A percentile compares a stretch with the other conserved stretches of the same genome.
phyloP scores from a whole-genome alignment of 108 stramenopile genomes.

The Fistulifera solaris region DNA sequence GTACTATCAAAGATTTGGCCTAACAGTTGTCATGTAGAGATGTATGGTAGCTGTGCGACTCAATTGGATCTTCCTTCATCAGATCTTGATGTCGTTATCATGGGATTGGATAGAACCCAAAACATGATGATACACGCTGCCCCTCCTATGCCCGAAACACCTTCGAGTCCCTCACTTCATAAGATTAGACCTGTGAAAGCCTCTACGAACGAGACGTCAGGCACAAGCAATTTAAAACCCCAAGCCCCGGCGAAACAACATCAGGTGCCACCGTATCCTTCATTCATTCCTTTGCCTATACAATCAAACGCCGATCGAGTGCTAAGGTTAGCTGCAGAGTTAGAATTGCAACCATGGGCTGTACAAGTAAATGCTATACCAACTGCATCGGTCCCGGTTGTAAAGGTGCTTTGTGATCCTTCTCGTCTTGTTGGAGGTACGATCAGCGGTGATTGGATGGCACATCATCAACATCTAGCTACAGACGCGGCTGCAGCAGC shows the following conservation, averaged over 20 bases:
- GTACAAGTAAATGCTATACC: conserved; percentile 86
- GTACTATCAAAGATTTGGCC: conserved; percentile 63
- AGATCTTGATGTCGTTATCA: conserved; percentile 83
- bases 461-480: conserved; percentile 8
- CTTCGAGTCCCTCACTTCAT: not conserved
- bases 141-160: not conserved
- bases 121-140: not conserved
- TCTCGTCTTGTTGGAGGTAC: conserved; percentile 49
- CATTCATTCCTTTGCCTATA: conserved; percentile 4
- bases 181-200: not conserved
- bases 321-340: conserved; percentile 61
- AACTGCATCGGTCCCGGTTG: conserved; percentile 78
- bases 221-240: not conserved
- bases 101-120: conserved; percentile 39
- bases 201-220: not conserved
- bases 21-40: conserved; percentile 54
- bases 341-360: conserved; percentile 79
- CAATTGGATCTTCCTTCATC: conserved; percentile 78
- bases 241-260: not conserved
- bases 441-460: conserved; percentile 21
- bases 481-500: not conserved
- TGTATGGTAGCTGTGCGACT: conserved; percentile 85
- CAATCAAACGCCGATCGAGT: conserved; percentile 71
- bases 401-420: conserved; percentile 83
- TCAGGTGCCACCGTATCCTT: conserved; percentile 1